Percentiles rank a stretch among this genome's conserved stretches.
Evolutionary conservation across 305 asterid species (phyloP).

Genomic region (Fraxinus angustifolia): DNA sequence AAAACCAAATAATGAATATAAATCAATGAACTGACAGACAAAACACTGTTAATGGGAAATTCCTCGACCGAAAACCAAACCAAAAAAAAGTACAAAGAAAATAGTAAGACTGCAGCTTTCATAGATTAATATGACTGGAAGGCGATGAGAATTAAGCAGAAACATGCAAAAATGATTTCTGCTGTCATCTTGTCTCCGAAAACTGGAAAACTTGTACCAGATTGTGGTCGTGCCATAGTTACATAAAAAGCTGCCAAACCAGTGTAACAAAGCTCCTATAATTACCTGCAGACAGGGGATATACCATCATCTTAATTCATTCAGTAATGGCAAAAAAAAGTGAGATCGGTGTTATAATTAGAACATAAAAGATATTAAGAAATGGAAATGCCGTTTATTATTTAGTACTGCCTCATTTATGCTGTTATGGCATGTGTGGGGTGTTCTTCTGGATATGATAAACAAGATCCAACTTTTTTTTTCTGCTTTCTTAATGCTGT

Average conservation of each 20-base stretch:
- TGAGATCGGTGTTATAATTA: neutral
- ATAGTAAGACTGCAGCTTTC: slow-evolving; percentile 9
- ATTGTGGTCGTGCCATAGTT: slow-evolving; percentile 16
- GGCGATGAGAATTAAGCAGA: slow-evolving; percentile 38
- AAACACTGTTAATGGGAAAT: neutral
- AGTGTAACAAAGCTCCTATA: neutral
- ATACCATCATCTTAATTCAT: slow-evolving; percentile 11
- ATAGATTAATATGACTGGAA: slow-evolving; percentile 12
- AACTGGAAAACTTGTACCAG: slow-evolving; percentile 19
- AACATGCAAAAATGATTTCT: slow-evolving; percentile 37
- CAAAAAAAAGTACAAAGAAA: neutral
- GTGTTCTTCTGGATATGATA: neutral
- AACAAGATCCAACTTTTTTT: neutral
- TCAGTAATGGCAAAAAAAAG: slow-evolving; percentile 1
- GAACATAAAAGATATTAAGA: neutral
- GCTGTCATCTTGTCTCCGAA: slow-evolving; percentile 31
- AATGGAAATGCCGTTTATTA: neutral
- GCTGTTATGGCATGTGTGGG: neutral
- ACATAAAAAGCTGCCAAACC: slow-evolving; percentile 16
- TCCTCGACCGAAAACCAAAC: neutral
- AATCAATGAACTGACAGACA: slow-evolving; percentile 6
- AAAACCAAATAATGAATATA: slow-evolving; percentile 19
- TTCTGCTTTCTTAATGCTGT: neutral
- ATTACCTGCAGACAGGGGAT: slow-evolving; percentile 30
- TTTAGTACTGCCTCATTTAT: neutral